phyloP scores from a whole-genome alignment of 129 eudicot genomes.

The Calendula officinalis region DNA sequence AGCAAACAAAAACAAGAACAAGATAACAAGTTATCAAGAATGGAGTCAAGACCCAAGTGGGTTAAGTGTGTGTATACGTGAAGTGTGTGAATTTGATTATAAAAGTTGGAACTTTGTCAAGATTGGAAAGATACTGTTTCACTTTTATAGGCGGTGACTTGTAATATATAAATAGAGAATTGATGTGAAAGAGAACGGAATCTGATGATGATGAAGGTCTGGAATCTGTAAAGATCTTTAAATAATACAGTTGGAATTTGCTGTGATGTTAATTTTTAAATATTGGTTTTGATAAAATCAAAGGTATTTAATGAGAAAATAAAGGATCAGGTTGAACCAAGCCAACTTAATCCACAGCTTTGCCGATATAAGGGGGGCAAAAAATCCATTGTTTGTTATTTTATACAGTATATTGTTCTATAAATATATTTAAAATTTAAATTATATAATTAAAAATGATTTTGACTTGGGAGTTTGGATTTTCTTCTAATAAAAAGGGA shows the following conservation, averaged over 20 bases:
- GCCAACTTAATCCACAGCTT: not conserved
- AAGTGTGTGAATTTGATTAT: not conserved
- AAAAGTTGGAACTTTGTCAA: not conserved
- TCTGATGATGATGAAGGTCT: conserved; percentile 3
- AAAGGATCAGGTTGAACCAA: not conserved
- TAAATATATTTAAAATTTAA: too few species aligned
- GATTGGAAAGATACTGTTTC: conserved; percentile 13
- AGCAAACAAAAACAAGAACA: not conserved
- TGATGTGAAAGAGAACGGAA: conserved; percentile 6
- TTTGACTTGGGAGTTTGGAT: too few species aligned
- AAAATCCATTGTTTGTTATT: too few species aligned
- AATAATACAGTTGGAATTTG: not conserved
- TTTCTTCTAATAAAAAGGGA: too few species aligned
- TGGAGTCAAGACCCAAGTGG: not conserved
- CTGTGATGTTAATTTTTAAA: not conserved
- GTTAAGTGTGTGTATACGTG: conserved; percentile 11
- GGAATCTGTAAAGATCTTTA: conserved; percentile 15
- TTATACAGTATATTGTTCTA: too few species aligned
- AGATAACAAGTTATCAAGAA: not conserved
- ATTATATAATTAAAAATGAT: too few species aligned
- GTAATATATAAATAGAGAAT: not conserved
- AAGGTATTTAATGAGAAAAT: not conserved
- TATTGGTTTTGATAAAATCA: not conserved
- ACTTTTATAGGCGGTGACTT: conserved; percentile 1
- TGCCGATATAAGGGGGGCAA: not conserved